A percentile compares a stretch with the other conserved stretches of the same genome.
Conservation (phyloP, 139 green algal genomes). For the Chlamydomonas incerta region DNA sequence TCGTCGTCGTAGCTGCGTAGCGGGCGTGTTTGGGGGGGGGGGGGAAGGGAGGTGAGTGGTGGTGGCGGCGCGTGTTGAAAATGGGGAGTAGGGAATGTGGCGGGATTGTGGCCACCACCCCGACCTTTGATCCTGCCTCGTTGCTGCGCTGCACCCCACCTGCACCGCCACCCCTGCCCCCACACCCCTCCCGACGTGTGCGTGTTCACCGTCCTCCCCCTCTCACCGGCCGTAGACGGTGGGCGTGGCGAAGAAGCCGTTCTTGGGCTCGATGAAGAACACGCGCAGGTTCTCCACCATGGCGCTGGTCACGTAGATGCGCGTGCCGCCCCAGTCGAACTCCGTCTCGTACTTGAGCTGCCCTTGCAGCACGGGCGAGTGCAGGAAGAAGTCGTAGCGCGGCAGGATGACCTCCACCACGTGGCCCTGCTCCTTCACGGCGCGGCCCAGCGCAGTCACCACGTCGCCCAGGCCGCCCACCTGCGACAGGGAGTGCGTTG, state of each 20-base stretch:
- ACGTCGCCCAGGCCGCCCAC: constrained; percentile 94
- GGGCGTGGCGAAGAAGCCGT: constrained; percentile 83
- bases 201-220: too few species aligned
- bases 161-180: too few species aligned
- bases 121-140: too few species aligned
- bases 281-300: constrained; percentile 79
- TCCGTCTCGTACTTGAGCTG: constrained; percentile 73
- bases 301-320: constrained; percentile 78
- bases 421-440: constrained; percentile 93
- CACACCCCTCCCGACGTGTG: too few species aligned
- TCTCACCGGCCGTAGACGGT: constrained; percentile 77
- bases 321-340: constrained; percentile 84
- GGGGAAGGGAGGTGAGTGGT: too few species aligned
- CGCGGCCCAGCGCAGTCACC: constrained; percentile 89
- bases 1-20: constrained; percentile 56
- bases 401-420: constrained; percentile 81
- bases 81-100: too few species aligned
- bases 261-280: constrained; percentile 80
- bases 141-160: too few species aligned
- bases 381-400: constrained; percentile 81
- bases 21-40: not conserved
- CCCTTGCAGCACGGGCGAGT: constrained; percentile 70
- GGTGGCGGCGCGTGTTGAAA: too few species aligned
- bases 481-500: not conserved
- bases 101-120: too few species aligned